Base-by-base conservation (phyloP, 371 early-diverging fungal genomes). In the Mucor velutinosus region DNA sequence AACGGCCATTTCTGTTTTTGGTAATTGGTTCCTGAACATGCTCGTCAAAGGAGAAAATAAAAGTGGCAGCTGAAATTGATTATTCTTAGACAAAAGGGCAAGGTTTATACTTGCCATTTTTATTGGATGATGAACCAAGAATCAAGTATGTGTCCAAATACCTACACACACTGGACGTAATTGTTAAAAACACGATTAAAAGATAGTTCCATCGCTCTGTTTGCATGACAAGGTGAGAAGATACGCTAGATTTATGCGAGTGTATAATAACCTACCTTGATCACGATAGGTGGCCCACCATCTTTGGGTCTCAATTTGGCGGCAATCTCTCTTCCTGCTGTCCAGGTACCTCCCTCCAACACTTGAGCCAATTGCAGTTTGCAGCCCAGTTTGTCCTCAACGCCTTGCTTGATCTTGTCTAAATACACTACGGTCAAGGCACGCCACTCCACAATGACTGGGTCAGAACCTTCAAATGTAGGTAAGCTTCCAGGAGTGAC, bases 301-400 rank as follows among this genome's bases (percentile, higher is more conserved):
- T 93, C 87, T 2, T 84, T 82, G 11, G 92, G 91, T 27, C 97
- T 83, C 69, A 86, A 69, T 41, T 86, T 81, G 5, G 91, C 89
- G 41, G 97, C 97, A 25, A 94, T 85, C 76, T 95, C 96, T 23
- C 97, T 84, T 1, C 97, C 97, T 41, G 94, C 87, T 60, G 90
- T 92, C 93, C 94, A 94, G 10, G 92, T 92, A n/a, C 97, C 96
- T 10, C 93, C 95, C 70, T 97, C 96, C 5, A 97, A 82, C 1
- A 97, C 92, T 62, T 95, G 93, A 25, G 92, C 94, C 55, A 97
- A 76, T 41, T 87, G 86, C 23, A 95, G 70, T n/a, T 85, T 66
- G 14, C 72, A 70, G 12, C 77, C 80, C 17, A 85, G 68, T 57
- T 92, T 79, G 4, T 74, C 78, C 21, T 92, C 85, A 29, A 79